Conservation (phyloP, 176 grass and related monocot species). For the Chloris gayana region DNA sequence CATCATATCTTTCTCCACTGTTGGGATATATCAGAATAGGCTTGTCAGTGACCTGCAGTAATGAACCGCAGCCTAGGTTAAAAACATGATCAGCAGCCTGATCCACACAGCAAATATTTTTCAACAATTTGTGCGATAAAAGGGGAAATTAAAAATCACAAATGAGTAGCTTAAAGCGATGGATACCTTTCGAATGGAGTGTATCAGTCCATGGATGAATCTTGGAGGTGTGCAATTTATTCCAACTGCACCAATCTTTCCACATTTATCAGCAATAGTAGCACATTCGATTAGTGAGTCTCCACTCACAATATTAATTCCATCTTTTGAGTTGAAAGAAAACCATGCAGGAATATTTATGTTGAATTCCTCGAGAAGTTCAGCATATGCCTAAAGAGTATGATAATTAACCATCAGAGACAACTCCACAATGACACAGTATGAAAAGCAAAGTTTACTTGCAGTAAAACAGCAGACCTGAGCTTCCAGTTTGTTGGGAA, state of each 20-base stretch:
- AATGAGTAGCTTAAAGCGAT: neutral
- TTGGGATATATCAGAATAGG: conserved; percentile 96
- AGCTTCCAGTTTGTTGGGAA: conserved; percentile 97
- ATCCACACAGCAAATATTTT: neutral
- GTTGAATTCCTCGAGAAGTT: conserved; percentile 82
- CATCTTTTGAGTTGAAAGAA: conserved; percentile 97
- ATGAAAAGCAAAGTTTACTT: conserved; percentile 22
- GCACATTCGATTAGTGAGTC: conserved; percentile 84
- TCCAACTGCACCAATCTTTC: conserved; percentile 73
- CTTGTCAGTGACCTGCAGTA: conserved; percentile 74
- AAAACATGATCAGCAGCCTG: neutral
- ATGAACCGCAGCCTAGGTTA: neutral
- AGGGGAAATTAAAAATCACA: neutral
- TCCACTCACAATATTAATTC: conserved; percentile 76
- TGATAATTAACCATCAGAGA: conserved; percentile 16
- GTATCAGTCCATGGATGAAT: conserved; percentile 88
- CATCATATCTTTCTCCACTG: conserved; percentile 84
- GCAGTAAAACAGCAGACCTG: conserved; percentile 43
- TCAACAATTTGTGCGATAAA: neutral
- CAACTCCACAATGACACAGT: conserved; percentile 6
- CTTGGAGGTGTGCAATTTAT: conserved; percentile 98
- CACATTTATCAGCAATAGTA: conserved; percentile 70
- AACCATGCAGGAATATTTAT: conserved; percentile 89
- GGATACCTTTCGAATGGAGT: conserved; percentile 72
- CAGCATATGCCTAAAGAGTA: conserved; percentile 72